A percentile compares a stretch with the other conserved stretches of the same genome.
Evolutionary conservation across 2,329 filamentous ascomycete species (phyloP).

Genomic region (Diaporthe velutina): DNA sequence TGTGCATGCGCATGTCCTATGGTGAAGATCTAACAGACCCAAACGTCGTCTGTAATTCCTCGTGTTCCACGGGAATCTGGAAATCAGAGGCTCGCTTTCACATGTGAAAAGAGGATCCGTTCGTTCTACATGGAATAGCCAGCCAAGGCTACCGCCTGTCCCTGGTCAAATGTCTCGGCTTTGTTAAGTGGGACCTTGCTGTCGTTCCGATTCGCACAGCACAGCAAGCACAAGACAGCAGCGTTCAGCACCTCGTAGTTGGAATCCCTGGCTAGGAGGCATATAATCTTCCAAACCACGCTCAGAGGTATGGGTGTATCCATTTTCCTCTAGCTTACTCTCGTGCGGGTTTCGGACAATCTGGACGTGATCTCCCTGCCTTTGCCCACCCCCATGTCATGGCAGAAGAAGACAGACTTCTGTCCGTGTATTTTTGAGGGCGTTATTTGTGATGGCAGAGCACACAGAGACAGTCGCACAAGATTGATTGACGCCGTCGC

Average conservation of each 20-base stretch:
- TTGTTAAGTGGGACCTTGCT: background rate
- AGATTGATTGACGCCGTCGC: conserved; percentile 10
- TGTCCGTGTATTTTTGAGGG: background rate
- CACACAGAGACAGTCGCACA: background rate
- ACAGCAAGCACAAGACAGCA: background rate
- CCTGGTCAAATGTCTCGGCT: background rate
- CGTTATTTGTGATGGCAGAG: background rate
- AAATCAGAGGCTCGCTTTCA: background rate
- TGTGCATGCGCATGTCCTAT: background rate
- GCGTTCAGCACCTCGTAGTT: background rate
- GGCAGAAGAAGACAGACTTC: too few species aligned
- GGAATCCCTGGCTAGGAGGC: too few species aligned
- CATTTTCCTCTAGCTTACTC: too few species aligned
- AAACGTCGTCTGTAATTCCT: background rate
- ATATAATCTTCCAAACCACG: too few species aligned
- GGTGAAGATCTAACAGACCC: background rate
- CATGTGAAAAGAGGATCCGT: background rate
- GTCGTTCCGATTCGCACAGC: background rate
- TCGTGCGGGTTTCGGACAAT: background rate
- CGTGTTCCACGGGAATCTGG: background rate
- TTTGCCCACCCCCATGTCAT: background rate
- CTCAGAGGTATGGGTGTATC: too few species aligned
- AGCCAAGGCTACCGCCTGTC: background rate
- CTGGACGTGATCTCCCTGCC: background rate
- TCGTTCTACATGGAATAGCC: background rate